Evolutionary conservation across 495 filamentous ascomycete genomes (phyloP), one percentile per base, ranked within the genome.

Genomic region (Annulohypoxylon stygium): DNA sequence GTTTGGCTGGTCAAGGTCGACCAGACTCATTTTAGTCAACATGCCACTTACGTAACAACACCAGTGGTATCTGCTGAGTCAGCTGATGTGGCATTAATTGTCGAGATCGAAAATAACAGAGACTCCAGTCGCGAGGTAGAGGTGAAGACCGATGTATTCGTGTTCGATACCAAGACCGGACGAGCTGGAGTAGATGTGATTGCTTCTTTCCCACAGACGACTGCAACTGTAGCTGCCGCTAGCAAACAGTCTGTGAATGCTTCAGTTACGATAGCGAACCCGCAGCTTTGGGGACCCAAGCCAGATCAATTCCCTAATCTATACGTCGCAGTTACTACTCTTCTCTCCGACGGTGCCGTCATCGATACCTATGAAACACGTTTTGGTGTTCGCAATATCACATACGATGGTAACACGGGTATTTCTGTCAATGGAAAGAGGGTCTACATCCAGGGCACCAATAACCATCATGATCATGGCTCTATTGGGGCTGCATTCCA

Each of bases 401-500:
- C 67, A 0, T 83, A 79, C 51, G 79, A 82, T 51, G 64, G 73
- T 0, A 76, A 81, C 59, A 79, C 76, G 39, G 85, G 84, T 0
- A 55, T 87, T 2, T 54, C 76, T 1, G 71, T 87, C 55, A 87
- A 86, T 67, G 79, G 79, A 0, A 70, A 83, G 65, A 33, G 50
- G 8, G 73, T 83, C 4, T 75, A 75, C 25, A 65, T 86, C 12
- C 81, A 83, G 30, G 86, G 86, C 1, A 78, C 75, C 0, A 81
- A 80, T 69, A 81, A 86, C 51, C 86, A 87, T 72, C 82, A 84
- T 66, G 85, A 87, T 70, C 80, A 79, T 0, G 85, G 85, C 14
- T 79, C 83, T 0, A 67, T 87, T 4, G 84, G 85, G 3, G 57
- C 82, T 2, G 85, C 83, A 23, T 86, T 85, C 76, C 79, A 86